phyloP scores from a whole-genome alignment of 495 filamentous ascomycete species.

The Monascus purpureus region DNA sequence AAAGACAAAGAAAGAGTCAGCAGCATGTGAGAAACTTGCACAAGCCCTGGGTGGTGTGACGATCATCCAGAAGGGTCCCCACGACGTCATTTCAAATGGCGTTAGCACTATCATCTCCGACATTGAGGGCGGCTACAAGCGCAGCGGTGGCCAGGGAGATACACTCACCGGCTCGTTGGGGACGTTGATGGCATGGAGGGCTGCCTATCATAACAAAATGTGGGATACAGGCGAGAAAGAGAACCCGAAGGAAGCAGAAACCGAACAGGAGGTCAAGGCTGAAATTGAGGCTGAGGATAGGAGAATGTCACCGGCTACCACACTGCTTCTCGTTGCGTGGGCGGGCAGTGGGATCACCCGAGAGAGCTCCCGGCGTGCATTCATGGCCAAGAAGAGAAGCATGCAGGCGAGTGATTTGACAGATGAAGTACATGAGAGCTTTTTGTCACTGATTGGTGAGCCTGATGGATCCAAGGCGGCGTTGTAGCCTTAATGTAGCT shows the following conservation, averaged over 20 bases:
- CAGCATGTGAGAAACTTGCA: conserved; percentile 58
- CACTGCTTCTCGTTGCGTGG: conserved; percentile 66
- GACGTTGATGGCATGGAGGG: conserved; percentile 76
- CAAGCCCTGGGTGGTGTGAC: conserved; percentile 75
- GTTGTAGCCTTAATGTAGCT: conserved; percentile 11
- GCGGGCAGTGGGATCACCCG: conserved; percentile 78
- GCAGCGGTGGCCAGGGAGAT: conserved; percentile 90
- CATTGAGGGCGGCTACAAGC: conserved; percentile 66
- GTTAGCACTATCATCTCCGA: conserved; percentile 58
- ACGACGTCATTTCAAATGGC: conserved; percentile 79
- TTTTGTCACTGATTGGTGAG: conserved; percentile 58
- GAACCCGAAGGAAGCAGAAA: conserved; percentile 22
- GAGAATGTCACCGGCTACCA: conserved; percentile 41
- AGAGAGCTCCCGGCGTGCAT: conserved; percentile 82
- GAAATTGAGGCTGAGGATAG: conserved; percentile 31
- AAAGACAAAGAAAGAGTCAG: conserved; percentile 29
- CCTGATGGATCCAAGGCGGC: conserved; percentile 31
- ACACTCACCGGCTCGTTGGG: conserved; percentile 83
- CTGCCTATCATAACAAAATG: conserved; percentile 66
- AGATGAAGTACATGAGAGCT: conserved; percentile 74
- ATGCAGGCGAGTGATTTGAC: conserved; percentile 93
- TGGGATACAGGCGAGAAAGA: conserved; percentile 56
- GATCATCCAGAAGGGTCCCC: conserved; percentile 77
- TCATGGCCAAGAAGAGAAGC: conserved; percentile 72
- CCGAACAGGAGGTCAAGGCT: conserved; percentile 23